Evolutionary conservation across 169 alveolate genomes (phyloP).

Genomic region (Babesia sp.): DNA sequence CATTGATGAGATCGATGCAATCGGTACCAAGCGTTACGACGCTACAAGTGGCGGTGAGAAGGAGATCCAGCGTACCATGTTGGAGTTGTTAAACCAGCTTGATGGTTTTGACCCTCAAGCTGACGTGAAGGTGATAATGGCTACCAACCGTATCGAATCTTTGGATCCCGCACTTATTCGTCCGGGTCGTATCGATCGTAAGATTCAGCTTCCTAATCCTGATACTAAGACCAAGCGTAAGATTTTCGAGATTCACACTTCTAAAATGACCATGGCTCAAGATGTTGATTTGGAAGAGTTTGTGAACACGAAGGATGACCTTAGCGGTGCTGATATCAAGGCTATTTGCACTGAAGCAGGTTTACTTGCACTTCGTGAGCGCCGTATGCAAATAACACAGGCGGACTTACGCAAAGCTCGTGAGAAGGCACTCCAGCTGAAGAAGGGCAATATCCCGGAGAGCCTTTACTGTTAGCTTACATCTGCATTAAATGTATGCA

Average conservation of each 20-base stretch:
- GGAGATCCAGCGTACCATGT: slow-evolving; percentile 99
- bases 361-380: slow-evolving; percentile 97
- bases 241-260: slow-evolving; percentile 96
- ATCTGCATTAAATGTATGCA: background rate
- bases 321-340: slow-evolving; percentile 99
- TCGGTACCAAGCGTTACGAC: slow-evolving; percentile 97
- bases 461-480: slow-evolving; percentile 89
- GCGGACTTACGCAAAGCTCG: slow-evolving; percentile 96
- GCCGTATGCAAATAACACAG: slow-evolving; percentile 97
- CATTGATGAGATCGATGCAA: slow-evolving; percentile 99
- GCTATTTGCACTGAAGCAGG: slow-evolving; percentile 99
- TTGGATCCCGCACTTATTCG: slow-evolving; percentile 99
- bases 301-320: slow-evolving; percentile 97
- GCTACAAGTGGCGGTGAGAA: slow-evolving; percentile 98
- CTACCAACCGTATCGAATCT: slow-evolving; percentile 97
- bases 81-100: slow-evolving; percentile 96
- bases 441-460: slow-evolving; percentile 98
- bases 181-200: slow-evolving; percentile 99
- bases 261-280: slow-evolving; percentile 95
- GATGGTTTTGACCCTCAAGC: slow-evolving; percentile 99
- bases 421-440: slow-evolving; percentile 97
- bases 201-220: slow-evolving; percentile 98
- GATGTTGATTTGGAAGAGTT: slow-evolving; percentile 99
- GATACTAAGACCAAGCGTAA: slow-evolving; percentile 95
- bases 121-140: slow-evolving; percentile 98